Conservation (phyloP, 2,329 filamentous ascomycete species). For the Calonectria crousiana region DNA sequence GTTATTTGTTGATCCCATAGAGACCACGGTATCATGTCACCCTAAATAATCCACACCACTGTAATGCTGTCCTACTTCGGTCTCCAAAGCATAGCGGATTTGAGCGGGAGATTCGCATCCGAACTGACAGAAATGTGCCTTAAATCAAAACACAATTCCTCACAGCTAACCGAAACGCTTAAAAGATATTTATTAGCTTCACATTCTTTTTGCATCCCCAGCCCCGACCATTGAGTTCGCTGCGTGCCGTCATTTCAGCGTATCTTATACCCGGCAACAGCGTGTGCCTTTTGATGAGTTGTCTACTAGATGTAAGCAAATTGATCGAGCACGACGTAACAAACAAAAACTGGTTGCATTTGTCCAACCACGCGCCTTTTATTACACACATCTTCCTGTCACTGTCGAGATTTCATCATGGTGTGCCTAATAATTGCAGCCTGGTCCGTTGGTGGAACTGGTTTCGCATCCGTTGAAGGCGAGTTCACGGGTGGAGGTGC, state of each 20-base stretch:
- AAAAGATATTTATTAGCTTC: no score
- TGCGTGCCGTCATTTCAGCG: background rate
- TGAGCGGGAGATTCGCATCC: background rate
- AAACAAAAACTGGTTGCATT: background rate
- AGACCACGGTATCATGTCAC: background rate
- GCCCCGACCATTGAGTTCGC: background rate
- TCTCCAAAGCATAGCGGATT: background rate
- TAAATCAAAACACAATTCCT: background rate
- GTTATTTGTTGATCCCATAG: background rate
- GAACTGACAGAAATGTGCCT: background rate
- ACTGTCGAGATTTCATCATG: no score
- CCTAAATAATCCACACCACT: background rate
- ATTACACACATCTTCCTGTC: background rate
- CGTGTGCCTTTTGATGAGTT: no score
- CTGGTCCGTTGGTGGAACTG: background rate
- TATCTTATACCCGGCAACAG: background rate
- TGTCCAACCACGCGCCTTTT: background rate
- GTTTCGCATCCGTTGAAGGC: no score
- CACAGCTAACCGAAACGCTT: background rate
- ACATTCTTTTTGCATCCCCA: background rate
- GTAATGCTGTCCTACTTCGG: background rate
- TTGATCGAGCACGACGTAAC: background rate
- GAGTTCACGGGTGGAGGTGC: background rate
- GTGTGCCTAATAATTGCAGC: no score
- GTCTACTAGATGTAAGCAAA: no score